These are phyloP conservation scores for Hibiscus mutabilis DNA, from an alignment of 345 rosid species.

Conservation along the genomic window DNA sequence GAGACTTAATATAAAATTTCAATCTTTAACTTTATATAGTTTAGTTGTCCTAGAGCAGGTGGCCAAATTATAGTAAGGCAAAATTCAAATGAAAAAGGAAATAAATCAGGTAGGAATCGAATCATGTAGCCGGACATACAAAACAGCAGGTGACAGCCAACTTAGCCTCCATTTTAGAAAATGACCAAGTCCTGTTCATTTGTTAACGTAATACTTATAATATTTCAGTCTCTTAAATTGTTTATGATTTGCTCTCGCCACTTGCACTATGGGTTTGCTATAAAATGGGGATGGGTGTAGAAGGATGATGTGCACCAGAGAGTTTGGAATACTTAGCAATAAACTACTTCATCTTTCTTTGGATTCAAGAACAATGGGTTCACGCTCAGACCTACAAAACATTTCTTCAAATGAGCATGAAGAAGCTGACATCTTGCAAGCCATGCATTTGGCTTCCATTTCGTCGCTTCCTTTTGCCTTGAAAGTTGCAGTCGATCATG, in stretches of 20 bases:
- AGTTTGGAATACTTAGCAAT: neutral
- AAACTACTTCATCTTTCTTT: neutral
- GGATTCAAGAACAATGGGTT: neutral
- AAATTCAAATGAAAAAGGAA: too few species aligned
- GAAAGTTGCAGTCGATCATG: conserved; percentile 11
- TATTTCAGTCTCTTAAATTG: too few species aligned
- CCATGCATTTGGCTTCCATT: neutral
- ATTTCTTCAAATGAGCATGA: neutral
- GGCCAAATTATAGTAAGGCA: too few species aligned
- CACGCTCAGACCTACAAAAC: neutral
- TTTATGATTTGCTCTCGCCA: neutral
- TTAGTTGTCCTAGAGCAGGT: too few species aligned
- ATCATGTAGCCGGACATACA: too few species aligned
- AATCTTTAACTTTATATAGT: too few species aligned
- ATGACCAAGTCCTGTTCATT: too few species aligned
- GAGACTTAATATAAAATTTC: too few species aligned
- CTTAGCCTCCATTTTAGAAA: neutral
- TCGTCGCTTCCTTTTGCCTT: conserved; percentile 18
- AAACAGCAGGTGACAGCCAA: too few species aligned
- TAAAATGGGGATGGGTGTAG: neutral
- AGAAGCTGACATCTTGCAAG: neutral
- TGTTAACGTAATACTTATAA: too few species aligned
- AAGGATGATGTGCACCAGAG: neutral
- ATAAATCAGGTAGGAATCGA: too few species aligned
- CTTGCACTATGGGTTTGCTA: neutral